Evolutionary conservation across 2,329 filamentous ascomycete species (phyloP), one percentile per base, ranked within the genome.

Genomic region (Monilinia laxa): DNA sequence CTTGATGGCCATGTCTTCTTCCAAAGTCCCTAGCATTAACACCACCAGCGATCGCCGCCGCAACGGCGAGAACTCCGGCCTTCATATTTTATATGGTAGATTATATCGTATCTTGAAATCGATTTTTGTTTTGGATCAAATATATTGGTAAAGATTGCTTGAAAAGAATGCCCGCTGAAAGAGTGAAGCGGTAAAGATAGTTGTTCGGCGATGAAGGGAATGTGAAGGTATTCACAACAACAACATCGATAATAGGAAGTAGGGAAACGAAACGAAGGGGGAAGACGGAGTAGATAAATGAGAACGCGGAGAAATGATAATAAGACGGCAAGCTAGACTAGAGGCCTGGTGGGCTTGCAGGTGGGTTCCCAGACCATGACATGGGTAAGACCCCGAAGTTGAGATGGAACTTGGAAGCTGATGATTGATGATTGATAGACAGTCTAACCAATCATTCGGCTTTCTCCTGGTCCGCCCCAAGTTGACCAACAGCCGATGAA

Each of bases 81-180:
- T 91, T 95, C 91, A 95, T 95, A 53, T 76, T 90, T 81, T 77
- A 73, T 62, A 66, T 64, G 58, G 38, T 42, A 65, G 54, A 64
- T 58, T 42, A 57, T 60, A 67, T 64, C 70, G 73, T 72, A 72
- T 71, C 68, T 68, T 66, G 53, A 18, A 64, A 62, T 38, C 42
- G 42, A 35, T 23, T 25, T 49, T 66, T 51, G 63, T 57, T 66
- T 64, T 45, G 28, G 5, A 64, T 55, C 42, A 53, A 25, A 58
- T 47, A 58, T 20, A 28, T 62, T 66, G 23, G 68, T 71, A 69
- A 66, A 70, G 71, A 68, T 65, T 65, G 58, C 66, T 66, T 25
- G 57, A 58, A 62, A 67, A 71, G 88, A 91, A 82, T 87, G 89
- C 86, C 90, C 90, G 90, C 90, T 93, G 81, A 93, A 92, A 79